These are phyloP conservation scores for Apiospora aurea DNA, from an alignment of 2,329 filamentous ascomycete genomes.

Conservation along the genomic window DNA sequence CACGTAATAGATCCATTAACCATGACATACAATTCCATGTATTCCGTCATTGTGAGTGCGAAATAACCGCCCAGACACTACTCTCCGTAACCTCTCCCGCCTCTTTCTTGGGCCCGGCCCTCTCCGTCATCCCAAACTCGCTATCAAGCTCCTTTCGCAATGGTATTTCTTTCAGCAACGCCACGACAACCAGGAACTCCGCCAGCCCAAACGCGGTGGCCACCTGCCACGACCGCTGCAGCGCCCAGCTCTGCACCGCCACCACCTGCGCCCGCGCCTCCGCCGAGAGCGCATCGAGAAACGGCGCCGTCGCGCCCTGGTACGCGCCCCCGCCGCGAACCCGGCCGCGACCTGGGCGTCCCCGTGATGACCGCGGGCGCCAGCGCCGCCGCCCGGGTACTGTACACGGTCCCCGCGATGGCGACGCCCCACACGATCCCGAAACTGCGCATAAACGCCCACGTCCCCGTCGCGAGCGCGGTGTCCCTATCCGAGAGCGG, in stretches of 20 bases:
- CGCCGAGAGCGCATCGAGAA: conserved; percentile 37
- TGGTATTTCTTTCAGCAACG: conserved; percentile 45
- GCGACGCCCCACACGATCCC: conserved; percentile 51
- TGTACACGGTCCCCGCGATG: conserved; percentile 47
- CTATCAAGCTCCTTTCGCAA: conserved; percentile 48
- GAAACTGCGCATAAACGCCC: conserved; percentile 49
- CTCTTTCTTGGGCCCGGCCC: neutral
- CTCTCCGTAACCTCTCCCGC: neutral
- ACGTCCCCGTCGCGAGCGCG: conserved; percentile 44
- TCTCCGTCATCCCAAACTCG: conserved; percentile 46
- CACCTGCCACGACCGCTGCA: conserved; percentile 42
- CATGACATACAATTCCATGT: too few species aligned
- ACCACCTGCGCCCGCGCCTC: neutral
- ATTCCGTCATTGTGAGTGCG: too few species aligned
- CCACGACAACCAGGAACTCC: conserved; percentile 43
- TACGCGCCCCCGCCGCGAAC: conserved; percentile 40
- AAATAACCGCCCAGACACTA: neutral
- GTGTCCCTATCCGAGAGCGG: conserved; percentile 39
- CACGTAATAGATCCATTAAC: neutral
- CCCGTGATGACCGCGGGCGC: too few species aligned
- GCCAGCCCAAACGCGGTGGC: conserved; percentile 41
- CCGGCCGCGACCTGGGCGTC: too few species aligned
- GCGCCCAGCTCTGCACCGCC: neutral
- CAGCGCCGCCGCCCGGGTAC: conserved; percentile 28
- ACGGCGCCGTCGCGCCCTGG: neutral